These are phyloP conservation scores for Colletotrichum liriopes DNA, from an alignment of 2,329 filamentous ascomycete genomes.

Conservation along the genomic window DNA sequence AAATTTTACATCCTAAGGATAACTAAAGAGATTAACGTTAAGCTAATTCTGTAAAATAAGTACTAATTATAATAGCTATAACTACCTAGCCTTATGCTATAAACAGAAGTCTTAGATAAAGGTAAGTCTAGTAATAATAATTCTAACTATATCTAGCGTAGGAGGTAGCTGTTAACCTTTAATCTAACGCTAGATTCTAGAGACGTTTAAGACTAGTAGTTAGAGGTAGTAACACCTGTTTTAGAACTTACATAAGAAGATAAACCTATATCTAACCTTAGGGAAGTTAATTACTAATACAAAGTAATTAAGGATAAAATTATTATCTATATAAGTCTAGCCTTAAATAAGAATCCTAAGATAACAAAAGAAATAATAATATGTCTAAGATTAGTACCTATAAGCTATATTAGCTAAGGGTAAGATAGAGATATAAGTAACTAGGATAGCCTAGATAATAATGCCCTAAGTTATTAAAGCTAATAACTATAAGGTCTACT, in stretches of 20 bases:
- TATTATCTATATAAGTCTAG: not conserved
- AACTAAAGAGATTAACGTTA: not conserved
- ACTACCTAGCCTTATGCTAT: not conserved
- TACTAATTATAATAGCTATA: not conserved
- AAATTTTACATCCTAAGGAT: not conserved
- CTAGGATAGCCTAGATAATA: not conserved
- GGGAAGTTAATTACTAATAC: not conserved
- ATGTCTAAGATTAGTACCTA: not conserved
- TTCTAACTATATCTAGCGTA: not conserved
- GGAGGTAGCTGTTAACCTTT: accelerated
- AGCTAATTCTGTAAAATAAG: not conserved
- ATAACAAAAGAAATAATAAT: no score
- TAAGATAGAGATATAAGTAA: not conserved
- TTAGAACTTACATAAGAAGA: not conserved
- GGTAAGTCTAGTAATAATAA: not conserved
- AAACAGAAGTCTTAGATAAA: not conserved
- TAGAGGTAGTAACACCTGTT: accelerated
- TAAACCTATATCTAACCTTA: not conserved
- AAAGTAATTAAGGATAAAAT: no score
- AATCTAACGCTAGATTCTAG: not conserved
- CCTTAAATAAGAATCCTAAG: accelerated
- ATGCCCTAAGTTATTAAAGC: not conserved
- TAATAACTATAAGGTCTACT: not conserved
- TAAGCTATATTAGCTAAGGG: not conserved
- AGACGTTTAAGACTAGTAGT: not conserved